Evolutionary conservation across 2,329 filamentous ascomycete species (phyloP).

Genomic region (Aspergillus puulaauensis): DNA sequence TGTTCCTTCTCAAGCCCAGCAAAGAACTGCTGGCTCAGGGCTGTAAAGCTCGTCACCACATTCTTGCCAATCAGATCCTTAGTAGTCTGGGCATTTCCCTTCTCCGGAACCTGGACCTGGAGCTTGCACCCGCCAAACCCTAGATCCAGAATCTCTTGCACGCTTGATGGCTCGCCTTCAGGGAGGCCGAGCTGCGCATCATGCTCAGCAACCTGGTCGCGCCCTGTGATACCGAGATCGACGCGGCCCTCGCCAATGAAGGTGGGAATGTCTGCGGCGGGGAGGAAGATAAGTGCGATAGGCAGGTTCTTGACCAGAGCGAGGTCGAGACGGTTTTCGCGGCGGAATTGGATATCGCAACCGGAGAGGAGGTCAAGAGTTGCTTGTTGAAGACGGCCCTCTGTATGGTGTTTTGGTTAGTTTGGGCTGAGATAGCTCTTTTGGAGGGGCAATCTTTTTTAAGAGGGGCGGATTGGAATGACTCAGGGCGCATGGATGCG

Average conservation of each 20-base stretch:
- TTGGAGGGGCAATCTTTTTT: background rate
- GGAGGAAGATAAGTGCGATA: constrained; percentile 94
- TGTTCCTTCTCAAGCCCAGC: constrained; percentile 63
- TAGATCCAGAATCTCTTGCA: constrained; percentile 85
- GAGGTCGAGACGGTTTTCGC: constrained; percentile 93
- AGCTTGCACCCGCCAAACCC: constrained; percentile 89
- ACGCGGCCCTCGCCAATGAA: constrained; percentile 95
- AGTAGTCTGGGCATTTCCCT: constrained; percentile 68
- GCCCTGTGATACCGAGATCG: constrained; percentile 90
- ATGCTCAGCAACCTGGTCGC: constrained; percentile 90
- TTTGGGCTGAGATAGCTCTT: background rate
- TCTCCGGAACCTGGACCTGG: constrained; percentile 94
- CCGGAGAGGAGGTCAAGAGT: constrained; percentile 88
- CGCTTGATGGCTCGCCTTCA: constrained; percentile 51
- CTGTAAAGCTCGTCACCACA: constrained; percentile 92
- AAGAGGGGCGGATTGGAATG: background rate
- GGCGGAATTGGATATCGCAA: constrained; percentile 93
- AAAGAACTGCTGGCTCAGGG: constrained; percentile 82
- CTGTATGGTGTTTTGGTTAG: constrained; percentile 47
- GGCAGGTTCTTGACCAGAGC: constrained; percentile 96
- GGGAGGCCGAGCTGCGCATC: constrained; percentile 54
- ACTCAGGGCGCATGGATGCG: constrained; percentile 3
- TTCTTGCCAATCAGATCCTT: constrained; percentile 86
- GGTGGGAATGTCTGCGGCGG: constrained; percentile 93
- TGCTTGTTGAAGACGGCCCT: constrained; percentile 88